phyloP scores from a whole-genome alignment of 1,284 basidiomycete genomes.

The Puccinia polysora region DNA sequence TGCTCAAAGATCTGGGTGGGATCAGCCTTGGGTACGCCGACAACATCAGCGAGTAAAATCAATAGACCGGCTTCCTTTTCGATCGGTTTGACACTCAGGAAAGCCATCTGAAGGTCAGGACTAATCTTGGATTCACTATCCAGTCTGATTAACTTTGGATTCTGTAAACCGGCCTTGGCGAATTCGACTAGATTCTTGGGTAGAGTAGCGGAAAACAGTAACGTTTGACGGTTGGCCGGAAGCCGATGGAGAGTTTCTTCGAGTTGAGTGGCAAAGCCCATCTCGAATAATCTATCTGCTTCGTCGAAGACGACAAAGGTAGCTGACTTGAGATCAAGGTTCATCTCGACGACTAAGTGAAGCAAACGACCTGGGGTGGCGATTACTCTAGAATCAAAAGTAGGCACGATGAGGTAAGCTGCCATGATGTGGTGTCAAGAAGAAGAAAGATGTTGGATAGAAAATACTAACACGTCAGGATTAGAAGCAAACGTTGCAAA shows the following conservation, averaged over 20 bases:
- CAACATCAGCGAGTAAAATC: slow-evolving; percentile 76
- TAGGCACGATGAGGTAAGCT: too few relatives aligned
- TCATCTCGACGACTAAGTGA: slow-evolving; percentile 95
- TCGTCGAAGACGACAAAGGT: slow-evolving; percentile 96
- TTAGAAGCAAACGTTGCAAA: slow-evolving; percentile 91
- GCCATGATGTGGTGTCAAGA: slow-evolving; percentile 40
- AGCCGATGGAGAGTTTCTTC: slow-evolving; percentile 85
- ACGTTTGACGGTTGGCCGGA: slow-evolving; percentile 78
- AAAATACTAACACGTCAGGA: slow-evolving; percentile 77
- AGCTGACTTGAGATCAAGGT: slow-evolving; percentile 78
- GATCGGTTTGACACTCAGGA: slow-evolving; percentile 83
- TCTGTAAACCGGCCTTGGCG: slow-evolving; percentile 87
- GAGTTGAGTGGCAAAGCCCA: slow-evolving; percentile 90
- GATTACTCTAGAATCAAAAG: slow-evolving; percentile 68
- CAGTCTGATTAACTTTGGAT: slow-evolving; percentile 88
- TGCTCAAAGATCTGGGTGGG: slow-evolving; percentile 39
- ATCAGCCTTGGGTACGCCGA: slow-evolving; percentile 65
- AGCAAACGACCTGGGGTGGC: slow-evolving; percentile 95
- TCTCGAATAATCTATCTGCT: slow-evolving; percentile 85
- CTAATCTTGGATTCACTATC: slow-evolving; percentile 96
- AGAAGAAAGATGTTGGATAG: background rate
- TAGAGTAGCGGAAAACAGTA: slow-evolving; percentile 91
- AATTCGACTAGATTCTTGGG: slow-evolving; percentile 96
- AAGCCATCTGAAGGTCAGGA: slow-evolving; percentile 83
- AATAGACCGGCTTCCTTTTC: slow-evolving; percentile 94